Evolutionary conservation across 2,329 filamentous ascomycete species (phyloP), one percentile per base, ranked within the genome.

Genomic region (Corynespora cassiicola): DNA sequence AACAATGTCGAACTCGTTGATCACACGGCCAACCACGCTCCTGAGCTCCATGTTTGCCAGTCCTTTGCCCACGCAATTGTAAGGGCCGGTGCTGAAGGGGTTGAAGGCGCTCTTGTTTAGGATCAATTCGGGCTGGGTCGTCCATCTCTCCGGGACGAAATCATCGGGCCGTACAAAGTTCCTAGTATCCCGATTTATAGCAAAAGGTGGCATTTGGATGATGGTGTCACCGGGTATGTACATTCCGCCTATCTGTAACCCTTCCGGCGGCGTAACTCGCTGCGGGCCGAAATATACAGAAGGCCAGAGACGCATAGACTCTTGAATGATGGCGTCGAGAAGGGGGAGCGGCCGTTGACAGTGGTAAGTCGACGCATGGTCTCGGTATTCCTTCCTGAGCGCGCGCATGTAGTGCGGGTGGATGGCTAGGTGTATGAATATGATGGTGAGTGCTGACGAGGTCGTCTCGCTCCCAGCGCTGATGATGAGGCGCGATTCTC

Each of bases 21-120:
- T 57, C 18, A 80, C 70, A 11, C 81, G 70, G 9, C 80, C 81
- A 33, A 86, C 52, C 3, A 82, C 77, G 15, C 78, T 78, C 45
- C 72, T 78, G 76, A 86, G 78, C 69, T 87, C 84, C 39, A 79
- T 74, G 49, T 85, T 82, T 1, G 82, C 82, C 27, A 86, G 66
- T 0, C 29, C 75, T 71, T 87, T 87, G 1, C 85, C 85, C 28
- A 87, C 85, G 58, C 86, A 88, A 5, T 81, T 83, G 16, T 85
- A 73, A 0, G 83, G 78, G 0, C 86, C 86, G 31, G 86, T 71
- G 17, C 77, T 81, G 51, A 88, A 88, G 2, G 88, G 85, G 39
- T 82, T 87, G 64, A 87, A 90, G 0, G 86, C 86, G 22, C 74
- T 29, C 23, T 39, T 54, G 17, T 54, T 49, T 2, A 48, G 26